Base-by-base conservation (phyloP, 129 eudicot genomes). In the Logfia minima region DNA sequence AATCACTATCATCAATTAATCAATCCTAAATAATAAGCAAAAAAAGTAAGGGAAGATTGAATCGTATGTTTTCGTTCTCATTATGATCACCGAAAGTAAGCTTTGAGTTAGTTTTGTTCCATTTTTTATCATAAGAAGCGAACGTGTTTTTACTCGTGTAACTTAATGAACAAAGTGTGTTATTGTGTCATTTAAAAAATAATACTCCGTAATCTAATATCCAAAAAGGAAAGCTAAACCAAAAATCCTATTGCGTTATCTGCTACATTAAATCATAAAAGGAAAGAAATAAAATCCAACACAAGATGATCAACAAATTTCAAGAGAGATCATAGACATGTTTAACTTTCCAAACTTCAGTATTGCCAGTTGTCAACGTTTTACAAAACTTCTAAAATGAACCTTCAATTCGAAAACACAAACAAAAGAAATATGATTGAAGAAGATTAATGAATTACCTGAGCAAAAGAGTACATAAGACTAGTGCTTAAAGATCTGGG, bases 401-500 rank as follows among this genome's bases (percentile, higher is more conserved):
- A 48, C 16, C 26, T 1, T 14, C 1, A 48, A 13, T 13, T 14
- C 14, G 48, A 41, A 55, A 6, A 55, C 61, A 55, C 61, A 55
- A 1, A 18, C 60, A 55, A 55, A 55, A 7, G 5, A 8, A 8
- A 55, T 4, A 7, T 13, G 19, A 58, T 29, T 79, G 66, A 62
- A 79, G 39, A 32, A 52, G 16, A 39, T 2, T 31, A n/a, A 45
- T 13, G 17, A 43, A 24, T 32, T 66, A 90, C 96, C 92, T 90
- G 96, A 43, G 96, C 87, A 75, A 92, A 92, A 56, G 97, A 87
- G 80, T 92, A 92, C 96, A 87, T 82, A 71, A 92, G 85, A 81
- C 97, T 85, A 32, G 96, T 89, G 77, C 96, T 89, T 71, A 85
- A 82, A 14, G 96, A 87, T 84, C 97, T 85, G 0, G 97, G 97